phyloP scores from a whole-genome alignment of 768 basidiomycete species.

The Imleria badia region DNA sequence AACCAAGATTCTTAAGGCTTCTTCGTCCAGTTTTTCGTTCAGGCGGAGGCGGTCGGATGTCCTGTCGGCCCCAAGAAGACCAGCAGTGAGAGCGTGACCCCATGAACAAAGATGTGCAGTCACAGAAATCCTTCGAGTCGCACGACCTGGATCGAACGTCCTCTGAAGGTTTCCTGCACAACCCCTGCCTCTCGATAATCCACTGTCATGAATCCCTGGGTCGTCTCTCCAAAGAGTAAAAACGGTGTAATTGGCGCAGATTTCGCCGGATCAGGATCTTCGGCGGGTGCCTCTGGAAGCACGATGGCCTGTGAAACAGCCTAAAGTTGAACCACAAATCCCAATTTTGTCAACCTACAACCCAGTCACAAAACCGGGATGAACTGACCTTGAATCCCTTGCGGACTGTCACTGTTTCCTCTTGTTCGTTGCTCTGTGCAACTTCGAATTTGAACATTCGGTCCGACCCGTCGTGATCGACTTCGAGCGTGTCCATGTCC shows the following conservation, averaged over 20 bases:
- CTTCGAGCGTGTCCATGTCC: conserved; percentile 26
- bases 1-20: conserved; percentile 28
- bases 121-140: conserved; percentile 24
- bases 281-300: conserved; percentile 4
- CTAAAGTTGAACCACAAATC: not conserved
- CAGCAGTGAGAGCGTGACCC: not conserved
- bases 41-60: conserved; percentile 23
- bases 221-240: conserved; percentile 40
- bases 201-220: conserved; percentile 41
- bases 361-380: not conserved
- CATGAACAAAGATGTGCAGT: not conserved
- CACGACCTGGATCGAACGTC: not conserved
- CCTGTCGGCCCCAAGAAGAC: conserved; percentile 9
- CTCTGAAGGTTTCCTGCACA: not conserved
- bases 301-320: conserved; percentile 13
- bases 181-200: conserved; percentile 18
- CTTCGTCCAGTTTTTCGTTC: conserved; percentile 23
- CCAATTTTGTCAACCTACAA: not conserved
- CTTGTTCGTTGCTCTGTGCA: conserved; percentile 53
- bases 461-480: conserved; percentile 43
- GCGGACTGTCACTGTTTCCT: conserved; percentile 45
- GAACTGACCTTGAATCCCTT: conserved; percentile 46
- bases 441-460: conserved; percentile 56
- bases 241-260: conserved; percentile 19
- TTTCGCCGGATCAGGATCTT: conserved; percentile 6